Base-by-base conservation (phyloP, 139 green algal genomes). In the Coelastrella sp. region DNA sequence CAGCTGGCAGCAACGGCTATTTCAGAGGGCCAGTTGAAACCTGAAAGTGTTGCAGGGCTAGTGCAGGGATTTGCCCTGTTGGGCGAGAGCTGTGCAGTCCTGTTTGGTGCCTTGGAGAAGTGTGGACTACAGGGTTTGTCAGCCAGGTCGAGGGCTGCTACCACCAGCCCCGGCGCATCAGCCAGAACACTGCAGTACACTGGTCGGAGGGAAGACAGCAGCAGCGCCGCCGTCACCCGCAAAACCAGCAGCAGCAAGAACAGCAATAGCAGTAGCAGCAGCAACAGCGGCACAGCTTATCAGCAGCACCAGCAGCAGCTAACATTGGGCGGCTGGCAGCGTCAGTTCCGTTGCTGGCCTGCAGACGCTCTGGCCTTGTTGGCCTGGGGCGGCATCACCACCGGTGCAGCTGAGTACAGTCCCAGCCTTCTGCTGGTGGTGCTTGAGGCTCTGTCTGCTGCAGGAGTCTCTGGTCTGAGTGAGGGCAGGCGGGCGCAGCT, bases 41-140 rank as follows among this genome's bases (percentile, higher is more conserved):
- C 85, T 6, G n/a, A 57, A 10, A 49, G 56, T 27, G 63, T 90
- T 61, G 85, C 85, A 58, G 85, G 57, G 9, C 59, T 90, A 25
- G 19, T 84, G 7, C 85, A 90, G 49, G 74, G 85, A 58, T 90
- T 90, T 75, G 85, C 73, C 11, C 49, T 63, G 25, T 58, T 90
- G 85, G 74, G 85, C 25, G 24, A 78, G 7, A 56, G 10, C 19
- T 66, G n/a, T 35, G 84, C 66, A 20, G 15, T 58, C 8, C 68
- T 88, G 17, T 59, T 88, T 8, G 9, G 10, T 22, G 68, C 84
- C 5, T 68, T 88, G 84, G 25, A 84, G 24, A 15, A 83, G 56
- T 59, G 25, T n/a, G n/a, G 49, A 63, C 14, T 78, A 11, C 12
- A 9, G 27, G 60, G 22, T 59, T 61, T 60, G 63, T 11, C 68